Base-by-base conservation (phyloP, 2,329 filamentous ascomycete genomes). In the Didymella pinodella region DNA sequence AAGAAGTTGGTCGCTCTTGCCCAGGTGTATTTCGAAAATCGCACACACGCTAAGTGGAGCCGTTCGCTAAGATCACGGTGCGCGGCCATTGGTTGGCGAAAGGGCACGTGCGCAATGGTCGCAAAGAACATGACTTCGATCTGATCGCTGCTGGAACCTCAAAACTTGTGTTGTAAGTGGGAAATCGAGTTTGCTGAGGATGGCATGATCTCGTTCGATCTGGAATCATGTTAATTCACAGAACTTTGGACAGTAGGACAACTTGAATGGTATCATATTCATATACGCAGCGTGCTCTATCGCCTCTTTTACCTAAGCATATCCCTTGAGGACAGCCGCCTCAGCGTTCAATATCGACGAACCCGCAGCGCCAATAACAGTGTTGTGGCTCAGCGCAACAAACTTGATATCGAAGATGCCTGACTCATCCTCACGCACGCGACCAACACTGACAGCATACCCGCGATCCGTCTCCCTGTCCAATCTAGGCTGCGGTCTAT, bases 321-420 rank as follows among this genome's bases (percentile, higher is more conserved):
- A 92, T 5, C 93, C 94, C 82, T 96, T 96, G 65, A 97, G 85
- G 11, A 97, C 88, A 25, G 93, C 92, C 28, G 93, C 92, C 78
- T 97, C 94, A 28, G 93, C 93, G 72, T 98, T 98, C 69, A 98
- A 79, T 79, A 98, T 97, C 31, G 92, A 96, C 2, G 92, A 96
- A 11, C 95, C 95, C n/a, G 94, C 93, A 31, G 95, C 95, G 65
- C 94, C 94, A 75, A 99, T 94, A 55, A 99, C 90, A 62, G 94
- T 91, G 73, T 91, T 91, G 73, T 98, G 95, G 74, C 92, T 97
- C 68, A 98, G 82, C 25, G 93, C 92, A 62, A 95, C 93, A 78
- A 98, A 98, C 77, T 96, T 93, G 75, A 98, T 86, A 75, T 98
- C 95, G 72, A 97, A 97, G 65, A 97, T 90, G 20, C 91, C 92